Evolutionary conservation across 495 filamentous ascomycete species (phyloP).

Genomic region (Aspergillus saccharolyticus): DNA sequence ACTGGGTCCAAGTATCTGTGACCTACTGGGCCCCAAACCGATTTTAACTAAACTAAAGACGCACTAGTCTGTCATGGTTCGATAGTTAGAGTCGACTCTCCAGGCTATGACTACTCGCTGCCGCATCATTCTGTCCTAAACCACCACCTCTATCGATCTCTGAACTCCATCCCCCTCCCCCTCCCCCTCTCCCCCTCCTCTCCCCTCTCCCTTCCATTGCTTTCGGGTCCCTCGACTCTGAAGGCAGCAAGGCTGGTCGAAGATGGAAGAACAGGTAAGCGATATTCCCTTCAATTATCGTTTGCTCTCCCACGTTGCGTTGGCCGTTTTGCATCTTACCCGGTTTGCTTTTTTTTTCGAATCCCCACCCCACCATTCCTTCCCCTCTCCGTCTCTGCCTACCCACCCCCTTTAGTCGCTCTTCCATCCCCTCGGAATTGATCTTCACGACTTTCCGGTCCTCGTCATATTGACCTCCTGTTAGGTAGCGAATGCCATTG

Average conservation of each 20-base stretch:
- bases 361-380: slow-evolving; percentile 14
- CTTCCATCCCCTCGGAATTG: background rate
- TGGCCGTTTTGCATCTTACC: background rate
- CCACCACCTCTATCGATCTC: slow-evolving; percentile 2
- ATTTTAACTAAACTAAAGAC: background rate
- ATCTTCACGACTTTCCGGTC: background rate
- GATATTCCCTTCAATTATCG: background rate
- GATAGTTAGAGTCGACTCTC: slow-evolving; percentile 15
- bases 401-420: slow-evolving; percentile 2
- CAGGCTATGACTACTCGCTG: slow-evolving; percentile 20
- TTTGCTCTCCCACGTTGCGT: slow-evolving; percentile 1
- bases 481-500: slow-evolving; percentile 87
- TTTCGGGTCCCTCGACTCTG: slow-evolving; percentile 26
- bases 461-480: slow-evolving; percentile 12
- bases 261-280: slow-evolving; percentile 50
- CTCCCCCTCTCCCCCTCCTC: slow-evolving; percentile 5
- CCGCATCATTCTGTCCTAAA: slow-evolving; percentile 17
- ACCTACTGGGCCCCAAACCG: background rate
- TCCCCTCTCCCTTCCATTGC: slow-evolving; percentile 7
- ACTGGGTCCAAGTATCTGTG: slow-evolving; percentile 7
- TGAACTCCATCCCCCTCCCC: slow-evolving; percentile 14
- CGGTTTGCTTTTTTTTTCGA: slow-evolving; percentile 9
- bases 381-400: slow-evolving; percentile 18
- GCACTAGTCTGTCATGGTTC: slow-evolving; percentile 16
- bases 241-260: slow-evolving; percentile 43